These are phyloP conservation scores for Apostasia shenzhenica DNA, from an alignment of 106 monocot species.

Conservation along the genomic window DNA sequence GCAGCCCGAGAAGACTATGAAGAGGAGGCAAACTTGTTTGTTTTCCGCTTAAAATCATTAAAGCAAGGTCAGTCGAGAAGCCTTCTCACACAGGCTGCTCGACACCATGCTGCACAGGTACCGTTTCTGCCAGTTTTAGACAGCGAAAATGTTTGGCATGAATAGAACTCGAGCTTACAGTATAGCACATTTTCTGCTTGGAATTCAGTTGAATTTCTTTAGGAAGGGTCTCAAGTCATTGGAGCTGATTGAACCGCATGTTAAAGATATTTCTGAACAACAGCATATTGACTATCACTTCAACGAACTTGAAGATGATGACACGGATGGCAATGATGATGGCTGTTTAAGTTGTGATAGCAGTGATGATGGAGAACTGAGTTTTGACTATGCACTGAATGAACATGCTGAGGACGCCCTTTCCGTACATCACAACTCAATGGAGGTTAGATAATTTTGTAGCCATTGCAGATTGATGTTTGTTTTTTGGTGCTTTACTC, in stretches of 20 bases:
- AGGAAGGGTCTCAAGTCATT: constrained; percentile 71
- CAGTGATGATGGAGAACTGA: constrained; percentile 54
- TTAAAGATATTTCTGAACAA: constrained; percentile 56
- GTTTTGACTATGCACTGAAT: constrained; percentile 63
- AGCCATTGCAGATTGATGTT: too few relatives aligned
- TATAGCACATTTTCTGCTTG: constrained; percentile 10
- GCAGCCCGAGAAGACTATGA: constrained; percentile 36
- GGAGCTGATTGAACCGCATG: constrained; percentile 69
- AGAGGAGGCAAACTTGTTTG: constrained; percentile 29
- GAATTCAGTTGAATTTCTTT: constrained; percentile 65
- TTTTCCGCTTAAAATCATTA: constrained; percentile 50
- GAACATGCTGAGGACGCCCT: constrained; percentile 25
- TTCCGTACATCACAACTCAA: constrained; percentile 34
- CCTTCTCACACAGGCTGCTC: constrained; percentile 49
- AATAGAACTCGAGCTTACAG: constrained; percentile 29
- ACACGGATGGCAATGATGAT: constrained; percentile 23
- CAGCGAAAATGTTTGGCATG: background rate
- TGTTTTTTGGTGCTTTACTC: too few relatives aligned
- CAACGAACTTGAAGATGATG: constrained; percentile 60
- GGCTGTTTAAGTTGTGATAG: constrained; percentile 29
- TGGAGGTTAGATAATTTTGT: constrained; percentile 40
- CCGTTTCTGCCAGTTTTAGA: background rate
- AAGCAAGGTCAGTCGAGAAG: constrained; percentile 50
- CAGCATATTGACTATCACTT: constrained; percentile 86
- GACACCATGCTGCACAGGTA: constrained; percentile 55